These are phyloP conservation scores for Didymella lethalis DNA, from an alignment of 2,329 filamentous ascomycete genomes.

Conservation along the genomic window DNA sequence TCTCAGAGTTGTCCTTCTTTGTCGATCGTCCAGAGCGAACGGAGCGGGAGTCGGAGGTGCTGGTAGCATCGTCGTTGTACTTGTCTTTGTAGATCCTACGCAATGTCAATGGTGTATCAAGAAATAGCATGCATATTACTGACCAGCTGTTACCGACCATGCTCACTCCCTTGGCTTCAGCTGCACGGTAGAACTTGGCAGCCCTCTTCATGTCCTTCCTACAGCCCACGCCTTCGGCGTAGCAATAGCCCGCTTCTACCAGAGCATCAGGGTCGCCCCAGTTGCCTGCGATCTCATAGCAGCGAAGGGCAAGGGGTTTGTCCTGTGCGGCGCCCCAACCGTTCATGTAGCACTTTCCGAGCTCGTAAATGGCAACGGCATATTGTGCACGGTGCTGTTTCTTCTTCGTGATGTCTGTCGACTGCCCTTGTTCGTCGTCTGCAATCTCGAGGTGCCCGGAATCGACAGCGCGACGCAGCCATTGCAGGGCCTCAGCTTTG, in stretches of 20 bases:
- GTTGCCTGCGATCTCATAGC: conserved; percentile 93
- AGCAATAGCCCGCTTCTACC: conserved; percentile 94
- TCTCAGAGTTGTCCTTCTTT: conserved; percentile 54
- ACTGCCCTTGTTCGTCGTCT: conserved; percentile 75
- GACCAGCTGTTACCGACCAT: conserved; percentile 99
- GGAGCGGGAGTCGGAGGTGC: conserved; percentile 51
- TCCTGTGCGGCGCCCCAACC: conserved; percentile 98
- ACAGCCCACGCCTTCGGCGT: conserved; percentile 89
- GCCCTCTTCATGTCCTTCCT: conserved; percentile 97
- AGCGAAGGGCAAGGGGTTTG: conserved; percentile 83
- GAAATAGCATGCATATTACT: conserved; percentile 51
- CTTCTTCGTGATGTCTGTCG: conserved; percentile 71
- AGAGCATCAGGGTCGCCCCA: conserved; percentile 97
- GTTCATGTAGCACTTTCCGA: conserved; percentile 96
- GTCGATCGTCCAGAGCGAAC: conserved; percentile 57
- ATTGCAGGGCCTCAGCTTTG: conserved; percentile 86
- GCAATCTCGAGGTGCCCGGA: conserved; percentile 82
- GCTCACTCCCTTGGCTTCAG: conserved; percentile 91
- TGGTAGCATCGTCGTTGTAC: conserved; percentile 66
- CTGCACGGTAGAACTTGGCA: conserved; percentile 86
- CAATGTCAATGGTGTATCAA: conserved; percentile 7
- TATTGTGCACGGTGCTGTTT: conserved; percentile 92
- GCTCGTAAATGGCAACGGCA: conserved; percentile 92
- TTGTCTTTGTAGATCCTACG: conserved; percentile 95
- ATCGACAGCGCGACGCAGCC: conserved; percentile 91